Evolutionary conservation across 371 early-diverging fungal species (phyloP).

Genomic region (Amoeboaphelidium protococcarum): DNA sequence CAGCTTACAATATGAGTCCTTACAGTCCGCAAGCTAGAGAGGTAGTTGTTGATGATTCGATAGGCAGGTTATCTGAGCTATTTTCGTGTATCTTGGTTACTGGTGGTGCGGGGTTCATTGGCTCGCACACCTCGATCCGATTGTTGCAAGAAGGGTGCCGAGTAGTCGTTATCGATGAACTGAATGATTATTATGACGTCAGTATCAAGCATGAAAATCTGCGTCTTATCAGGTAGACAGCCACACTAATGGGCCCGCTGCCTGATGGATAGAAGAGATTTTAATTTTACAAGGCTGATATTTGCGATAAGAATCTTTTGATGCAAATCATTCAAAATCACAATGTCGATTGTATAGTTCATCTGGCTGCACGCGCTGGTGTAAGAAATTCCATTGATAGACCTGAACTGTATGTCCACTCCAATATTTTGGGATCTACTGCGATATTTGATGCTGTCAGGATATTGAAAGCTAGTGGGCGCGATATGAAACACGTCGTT

Average conservation of each 20-base stretch:
- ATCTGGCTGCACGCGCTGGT: constrained; percentile 8
- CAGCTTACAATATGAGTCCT: too few relatives aligned
- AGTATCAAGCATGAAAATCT: constrained; percentile 6
- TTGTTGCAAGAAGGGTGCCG: constrained; percentile 3
- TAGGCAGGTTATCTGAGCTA: too few relatives aligned
- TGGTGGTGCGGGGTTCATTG: constrained; percentile 32
- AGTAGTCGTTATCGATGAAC: constrained; percentile 8
- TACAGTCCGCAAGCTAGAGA: too few relatives aligned
- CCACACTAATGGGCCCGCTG: too few relatives aligned
- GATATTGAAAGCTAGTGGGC: too few relatives aligned
- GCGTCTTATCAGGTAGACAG: constrained; percentile 1
- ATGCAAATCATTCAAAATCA: constrained; percentile 1
- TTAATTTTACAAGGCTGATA: constrained; percentile 5
- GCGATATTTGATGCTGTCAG: constrained; percentile 4
- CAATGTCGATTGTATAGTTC: constrained; percentile 2
- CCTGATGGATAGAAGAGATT: neutral
- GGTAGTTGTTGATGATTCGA: too few relatives aligned
- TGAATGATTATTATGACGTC: constrained; percentile 8
- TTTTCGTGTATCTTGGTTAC: constrained; percentile 65
- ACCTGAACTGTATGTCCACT: constrained; percentile 5
- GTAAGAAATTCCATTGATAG: constrained; percentile 5
- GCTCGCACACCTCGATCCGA: constrained; percentile 1
- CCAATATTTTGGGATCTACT: constrained; percentile 5
- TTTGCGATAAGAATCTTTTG: constrained; percentile 3
- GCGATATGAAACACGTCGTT: constrained; percentile 3